Base-by-base conservation (phyloP, 1,284 basidiomycete species). In the Fistulinella staudtii region DNA sequence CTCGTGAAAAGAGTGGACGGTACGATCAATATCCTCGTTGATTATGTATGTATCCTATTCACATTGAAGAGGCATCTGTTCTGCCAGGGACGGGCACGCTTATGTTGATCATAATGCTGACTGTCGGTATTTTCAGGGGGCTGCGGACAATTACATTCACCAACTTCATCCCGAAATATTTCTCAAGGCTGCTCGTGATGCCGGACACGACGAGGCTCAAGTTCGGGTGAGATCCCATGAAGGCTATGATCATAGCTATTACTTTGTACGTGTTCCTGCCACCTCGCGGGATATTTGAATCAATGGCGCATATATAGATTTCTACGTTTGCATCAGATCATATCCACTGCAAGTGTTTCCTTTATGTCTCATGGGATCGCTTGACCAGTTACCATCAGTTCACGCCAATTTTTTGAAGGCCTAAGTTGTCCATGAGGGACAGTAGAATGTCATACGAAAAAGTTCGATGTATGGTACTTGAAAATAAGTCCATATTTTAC, bases 181-280 rank as follows among this genome's bases (percentile, higher is more conserved):
- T 61, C 66, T 87, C 45, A 79, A 82, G 54, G 89, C 85, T 0
- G 86, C 89, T 3, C 73, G 85, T 45, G 75, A 80, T 43, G 76
- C 80, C 8, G 88, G 88, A 1, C 79, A 87, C 53, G 79, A 81
- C 39, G 79, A 86, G 51, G 73, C 79, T n/a, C 80, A 89, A 61
- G 88, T 97, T 8, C 71, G 79, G 41, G 82, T 97, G 15, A 76
- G 89, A 51, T 75, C 80, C 51, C 91, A 95, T 46, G 85, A 89
- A 39, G 93, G 85, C 9, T 98, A 96, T 61, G 94, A 99, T 63
- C 95, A 98, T 67, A 82, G 80, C 49, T 93, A 94, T 67, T 95
- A 84, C 68, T 95, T 95, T 58, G 91, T 93, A 59, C 64, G 89
- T 77, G 4, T 27, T 38, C 37, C 15, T 28, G 5, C 31, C 67